Evolutionary conservation across 805 yeast genomes (phyloP), one percentile per base, ranked within the genome.

Genomic region (Jamesozyma spencerorum): DNA sequence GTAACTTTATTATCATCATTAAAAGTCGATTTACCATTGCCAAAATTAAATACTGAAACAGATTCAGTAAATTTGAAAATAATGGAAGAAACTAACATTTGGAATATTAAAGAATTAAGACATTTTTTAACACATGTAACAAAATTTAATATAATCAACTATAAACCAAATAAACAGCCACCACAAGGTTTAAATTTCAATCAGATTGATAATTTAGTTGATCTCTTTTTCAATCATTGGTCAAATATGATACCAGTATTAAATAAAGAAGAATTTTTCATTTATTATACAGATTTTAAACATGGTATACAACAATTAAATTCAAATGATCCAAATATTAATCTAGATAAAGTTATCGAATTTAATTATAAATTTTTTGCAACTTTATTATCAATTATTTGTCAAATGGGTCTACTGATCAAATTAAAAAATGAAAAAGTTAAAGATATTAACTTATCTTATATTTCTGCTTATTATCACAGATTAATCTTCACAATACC

Each of bases 221-320:
- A 81, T 0, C 56, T 76, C 3, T 87, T 74, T 55, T 86, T 85
- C 61, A 78, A 76, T 46, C 80, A 81, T 43, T 87, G 95, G 94
- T 80, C 83, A 22, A 69, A 73, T 19, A 61, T 76, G 4, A 66
- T 80, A 18, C 94, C 95, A 0, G 68, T 85, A 13, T 54, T 87
- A 39, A 85, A 84, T 56, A 76, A 77, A 47, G 74, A 74, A 33
- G 70, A 76, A n/a, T 87, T 87, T 51, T 66, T 81, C 54, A 64
- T 66, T 18, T 75, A 76, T 46, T 85, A 83, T 55, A 34, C 31
- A 14, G 35, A 40, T 18, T 37, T 40, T 36, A 45, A 41, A 33
- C 24, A 35, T 10, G 42, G 36, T 12, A 24, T 36, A 2, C 12
- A 14, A 11, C 17, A 27, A 14, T 10, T 37, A 18, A 43, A 32